Conservation (phyloP, 2,329 filamentous ascomycete genomes). For the Hypoxylon sp. region DNA sequence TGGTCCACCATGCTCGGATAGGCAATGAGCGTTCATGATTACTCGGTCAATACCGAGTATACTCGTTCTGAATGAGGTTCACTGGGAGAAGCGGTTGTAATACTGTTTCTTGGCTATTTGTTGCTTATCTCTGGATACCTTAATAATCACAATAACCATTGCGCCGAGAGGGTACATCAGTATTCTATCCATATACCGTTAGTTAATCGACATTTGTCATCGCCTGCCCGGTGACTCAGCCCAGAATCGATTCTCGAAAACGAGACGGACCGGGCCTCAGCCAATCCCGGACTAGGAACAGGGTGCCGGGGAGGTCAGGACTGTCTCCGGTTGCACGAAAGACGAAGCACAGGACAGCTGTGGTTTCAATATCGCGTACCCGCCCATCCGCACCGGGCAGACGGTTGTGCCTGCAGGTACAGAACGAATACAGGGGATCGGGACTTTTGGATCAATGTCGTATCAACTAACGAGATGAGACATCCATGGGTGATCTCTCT, state of each 20-base stretch:
- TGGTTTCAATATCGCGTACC: constrained; percentile 14
- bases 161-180: background rate
- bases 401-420: constrained; percentile 38
- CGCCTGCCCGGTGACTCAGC: constrained; percentile 30
- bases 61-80: background rate
- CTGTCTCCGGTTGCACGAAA: constrained; percentile 25
- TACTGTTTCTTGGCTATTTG: background rate
- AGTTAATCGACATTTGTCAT: constrained; percentile 33
- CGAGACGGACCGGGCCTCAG: constrained; percentile 13
- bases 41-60: constrained; percentile 40
- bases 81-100: background rate
- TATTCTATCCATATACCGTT: constrained; percentile 23
- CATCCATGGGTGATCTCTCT: constrained; percentile 23
- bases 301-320: constrained; percentile 26
- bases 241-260: background rate
- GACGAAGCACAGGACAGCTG: constrained; percentile 4
- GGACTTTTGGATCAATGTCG: constrained; percentile 29
- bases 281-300: constrained; percentile 17
- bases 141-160: constrained; percentile 23
- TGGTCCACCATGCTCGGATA: constrained; percentile 35
- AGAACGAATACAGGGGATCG: constrained; percentile 7
- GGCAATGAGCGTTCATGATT: constrained; percentile 30
- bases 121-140: constrained; percentile 13
- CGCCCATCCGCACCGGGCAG: constrained; percentile 33
- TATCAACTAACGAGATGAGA: constrained; percentile 35